phyloP scores from a whole-genome alignment of 345 rosid genomes.

The Rubroshorea leprosula region DNA sequence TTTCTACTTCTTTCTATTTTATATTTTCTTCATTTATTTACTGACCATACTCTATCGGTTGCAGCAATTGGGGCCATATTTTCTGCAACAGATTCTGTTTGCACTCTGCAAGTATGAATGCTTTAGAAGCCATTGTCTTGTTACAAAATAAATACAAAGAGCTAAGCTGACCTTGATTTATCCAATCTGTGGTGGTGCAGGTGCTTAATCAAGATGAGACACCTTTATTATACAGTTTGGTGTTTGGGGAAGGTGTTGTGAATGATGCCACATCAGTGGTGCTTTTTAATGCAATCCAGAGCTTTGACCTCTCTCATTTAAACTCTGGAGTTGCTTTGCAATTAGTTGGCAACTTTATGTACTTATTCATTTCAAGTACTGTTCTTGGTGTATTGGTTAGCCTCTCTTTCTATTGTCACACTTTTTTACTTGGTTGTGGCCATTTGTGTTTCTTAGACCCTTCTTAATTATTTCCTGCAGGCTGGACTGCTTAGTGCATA shows the following conservation, averaged over 20 bases:
- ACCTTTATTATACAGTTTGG: slow-evolving; percentile 80
- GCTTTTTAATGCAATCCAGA: slow-evolving; percentile 90
- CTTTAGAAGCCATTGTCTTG: neutral
- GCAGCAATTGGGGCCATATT: slow-evolving; percentile 97
- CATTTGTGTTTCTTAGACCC: neutral
- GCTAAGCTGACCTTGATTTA: neutral
- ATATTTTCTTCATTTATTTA: slow-evolving; percentile 9
- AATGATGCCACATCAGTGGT: slow-evolving; percentile 97
- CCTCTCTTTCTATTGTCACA: slow-evolving; percentile 8
- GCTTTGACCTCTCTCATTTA: slow-evolving; percentile 66
- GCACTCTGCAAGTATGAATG: slow-evolving; percentile 80
- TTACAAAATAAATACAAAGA: slow-evolving; percentile 12
- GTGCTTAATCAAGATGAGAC: slow-evolving; percentile 94
- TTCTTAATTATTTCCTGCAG: slow-evolving; percentile 36
- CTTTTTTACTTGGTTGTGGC: neutral
- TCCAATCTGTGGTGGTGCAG: slow-evolving; percentile 30
- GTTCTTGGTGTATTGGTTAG: slow-evolving; percentile 68
- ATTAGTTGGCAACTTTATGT: slow-evolving; percentile 67
- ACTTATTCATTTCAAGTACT: slow-evolving; percentile 74
- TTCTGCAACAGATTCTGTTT: slow-evolving; percentile 97
- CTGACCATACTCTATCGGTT: slow-evolving; percentile 15
- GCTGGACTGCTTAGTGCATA: slow-evolving; percentile 88
- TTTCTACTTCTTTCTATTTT: neutral
- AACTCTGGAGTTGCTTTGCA: slow-evolving; percentile 44
- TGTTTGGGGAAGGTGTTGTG: slow-evolving; percentile 96